A percentile compares a stretch with the other conserved stretches of the same genome.
Evolutionary conservation across 352 stramenopile species (phyloP).

Genomic region (Globisporangium yorkense): DNA sequence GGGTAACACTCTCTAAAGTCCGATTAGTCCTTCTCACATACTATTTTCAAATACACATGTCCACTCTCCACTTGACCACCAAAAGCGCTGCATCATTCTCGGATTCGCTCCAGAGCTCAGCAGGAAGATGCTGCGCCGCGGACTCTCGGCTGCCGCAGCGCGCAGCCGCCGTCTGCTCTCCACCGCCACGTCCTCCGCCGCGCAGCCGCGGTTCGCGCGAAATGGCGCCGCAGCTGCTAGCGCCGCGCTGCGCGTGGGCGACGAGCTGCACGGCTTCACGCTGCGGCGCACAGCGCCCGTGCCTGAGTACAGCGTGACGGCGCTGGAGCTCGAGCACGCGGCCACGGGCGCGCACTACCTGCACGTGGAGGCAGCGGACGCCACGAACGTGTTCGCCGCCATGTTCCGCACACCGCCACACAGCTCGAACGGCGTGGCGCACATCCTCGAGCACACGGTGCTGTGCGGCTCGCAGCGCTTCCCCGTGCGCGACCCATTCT

Average conservation of each 20-base stretch:
- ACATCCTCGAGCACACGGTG: slow-evolving; percentile 97
- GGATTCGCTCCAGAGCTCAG: not conserved
- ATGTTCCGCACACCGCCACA: slow-evolving; percentile 97
- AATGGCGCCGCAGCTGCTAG: slow-evolving; percentile 32
- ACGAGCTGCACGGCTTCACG: slow-evolving; percentile 76
- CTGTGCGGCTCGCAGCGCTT: slow-evolving; percentile 95
- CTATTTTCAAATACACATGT: not conserved
- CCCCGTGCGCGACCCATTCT: slow-evolving; percentile 98
- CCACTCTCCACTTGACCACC: not conserved
- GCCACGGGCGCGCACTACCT: slow-evolving; percentile 72
- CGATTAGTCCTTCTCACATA: not conserved
- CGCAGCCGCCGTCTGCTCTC: slow-evolving; percentile 1
- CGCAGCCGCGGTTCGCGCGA: not conserved
- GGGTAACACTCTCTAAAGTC: not conserved
- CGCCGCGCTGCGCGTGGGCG: slow-evolving; percentile 43
- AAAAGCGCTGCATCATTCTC: not conserved
- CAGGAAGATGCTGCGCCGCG: slow-evolving; percentile 8
- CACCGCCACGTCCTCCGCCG: not conserved
- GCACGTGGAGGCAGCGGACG: slow-evolving; percentile 78
- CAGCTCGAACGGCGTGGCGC: slow-evolving; percentile 95
- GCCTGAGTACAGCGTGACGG: slow-evolving; percentile 81
- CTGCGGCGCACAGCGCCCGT: slow-evolving; percentile 50
- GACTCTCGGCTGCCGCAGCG: slow-evolving; percentile 2
- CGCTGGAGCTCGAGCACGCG: slow-evolving; percentile 68
- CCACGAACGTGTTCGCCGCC: slow-evolving; percentile 90